Conservation (phyloP, 2,329 filamentous ascomycete species). For the Aspergillus fumigatiaffinis region DNA sequence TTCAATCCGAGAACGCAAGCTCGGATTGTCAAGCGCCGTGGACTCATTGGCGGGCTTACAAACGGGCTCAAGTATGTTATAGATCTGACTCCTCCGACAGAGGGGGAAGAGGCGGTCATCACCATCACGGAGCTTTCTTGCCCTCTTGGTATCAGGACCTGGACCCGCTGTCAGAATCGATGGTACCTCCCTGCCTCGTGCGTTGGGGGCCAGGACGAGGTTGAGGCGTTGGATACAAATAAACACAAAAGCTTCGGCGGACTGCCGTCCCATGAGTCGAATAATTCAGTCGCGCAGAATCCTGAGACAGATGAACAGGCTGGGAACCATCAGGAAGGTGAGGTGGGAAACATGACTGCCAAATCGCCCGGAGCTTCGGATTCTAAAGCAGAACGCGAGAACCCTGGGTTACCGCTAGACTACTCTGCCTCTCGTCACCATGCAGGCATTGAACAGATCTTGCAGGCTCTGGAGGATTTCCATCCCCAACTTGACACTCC, state of each 20-base stretch:
- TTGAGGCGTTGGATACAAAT: slow-evolving; percentile 10
- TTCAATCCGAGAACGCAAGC: slow-evolving; percentile 27
- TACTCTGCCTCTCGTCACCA: slow-evolving; percentile 64
- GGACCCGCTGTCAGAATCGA: slow-evolving; percentile 45
- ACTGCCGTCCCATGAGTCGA: background rate
- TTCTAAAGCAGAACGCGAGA: background rate
- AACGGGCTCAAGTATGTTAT: slow-evolving; percentile 55
- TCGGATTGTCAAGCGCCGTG: slow-evolving; percentile 28
- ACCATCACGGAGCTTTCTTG: slow-evolving; percentile 58
- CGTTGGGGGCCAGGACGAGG: slow-evolving; percentile 50
- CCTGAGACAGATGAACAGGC: background rate
- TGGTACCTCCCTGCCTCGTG: slow-evolving; percentile 38
- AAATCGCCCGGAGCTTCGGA: background rate
- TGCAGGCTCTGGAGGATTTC: slow-evolving; percentile 55
- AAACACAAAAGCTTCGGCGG: background rate
- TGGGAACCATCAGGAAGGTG: background rate
- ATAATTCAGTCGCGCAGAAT: background rate
- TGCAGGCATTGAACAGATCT: slow-evolving; percentile 59
- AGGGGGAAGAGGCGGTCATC: slow-evolving; percentile 61
- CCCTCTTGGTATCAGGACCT: slow-evolving; percentile 52
- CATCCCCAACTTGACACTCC: slow-evolving; percentile 60
- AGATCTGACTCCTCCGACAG: slow-evolving; percentile 59
- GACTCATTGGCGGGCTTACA: slow-evolving; percentile 22
- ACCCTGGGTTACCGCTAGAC: slow-evolving; percentile 39
- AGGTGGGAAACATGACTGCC: background rate